Percentiles rank a stretch among this genome's conserved stretches.
Evolutionary conservation across 371 early-diverging fungal species (phyloP).

Genomic region (Mucor circinelloides): DNA sequence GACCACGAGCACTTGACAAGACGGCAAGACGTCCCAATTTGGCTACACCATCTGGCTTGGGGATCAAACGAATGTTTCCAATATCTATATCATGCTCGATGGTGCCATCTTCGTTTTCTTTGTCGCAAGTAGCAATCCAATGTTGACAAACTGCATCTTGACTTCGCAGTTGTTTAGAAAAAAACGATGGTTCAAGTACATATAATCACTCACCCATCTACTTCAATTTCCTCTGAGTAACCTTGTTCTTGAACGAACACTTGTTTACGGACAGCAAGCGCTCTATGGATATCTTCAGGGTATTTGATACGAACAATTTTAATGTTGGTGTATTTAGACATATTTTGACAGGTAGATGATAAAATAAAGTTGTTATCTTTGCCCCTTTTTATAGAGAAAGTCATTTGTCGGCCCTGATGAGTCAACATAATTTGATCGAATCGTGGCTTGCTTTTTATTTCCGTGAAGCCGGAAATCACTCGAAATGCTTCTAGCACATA

Average conservation of each 20-base stretch:
- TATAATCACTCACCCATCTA: conserved; percentile 34
- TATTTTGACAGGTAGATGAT: not conserved
- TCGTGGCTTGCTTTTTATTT: not conserved
- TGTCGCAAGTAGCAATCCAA: conserved; percentile 38
- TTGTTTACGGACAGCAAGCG: conserved; percentile 32
- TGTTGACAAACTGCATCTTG: conserved; percentile 31
- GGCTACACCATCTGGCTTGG: conserved; percentile 25
- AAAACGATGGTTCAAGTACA: too few species aligned
- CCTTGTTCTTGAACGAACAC: conserved; percentile 49
- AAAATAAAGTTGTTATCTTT: not conserved
- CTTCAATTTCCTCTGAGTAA: conserved; percentile 33
- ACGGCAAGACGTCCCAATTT: conserved; percentile 53
- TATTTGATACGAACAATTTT: not conserved
- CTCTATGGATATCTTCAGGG: conserved; percentile 21
- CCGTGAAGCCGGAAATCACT: not conserved
- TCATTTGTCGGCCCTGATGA: not conserved
- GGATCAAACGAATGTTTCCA: conserved; percentile 38
- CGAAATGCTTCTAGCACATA: not conserved
- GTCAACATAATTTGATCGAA: not conserved
- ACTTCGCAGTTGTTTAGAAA: not conserved
- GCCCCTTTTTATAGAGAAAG: not conserved
- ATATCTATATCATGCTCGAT: conserved; percentile 12
- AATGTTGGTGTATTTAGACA: conserved; percentile 8
- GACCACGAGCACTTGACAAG: conserved; percentile 34
- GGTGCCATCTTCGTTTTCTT: conserved; percentile 4